phyloP scores from a whole-genome alignment of 495 filamentous ascomycete genomes.

The Neurospora sp. region DNA sequence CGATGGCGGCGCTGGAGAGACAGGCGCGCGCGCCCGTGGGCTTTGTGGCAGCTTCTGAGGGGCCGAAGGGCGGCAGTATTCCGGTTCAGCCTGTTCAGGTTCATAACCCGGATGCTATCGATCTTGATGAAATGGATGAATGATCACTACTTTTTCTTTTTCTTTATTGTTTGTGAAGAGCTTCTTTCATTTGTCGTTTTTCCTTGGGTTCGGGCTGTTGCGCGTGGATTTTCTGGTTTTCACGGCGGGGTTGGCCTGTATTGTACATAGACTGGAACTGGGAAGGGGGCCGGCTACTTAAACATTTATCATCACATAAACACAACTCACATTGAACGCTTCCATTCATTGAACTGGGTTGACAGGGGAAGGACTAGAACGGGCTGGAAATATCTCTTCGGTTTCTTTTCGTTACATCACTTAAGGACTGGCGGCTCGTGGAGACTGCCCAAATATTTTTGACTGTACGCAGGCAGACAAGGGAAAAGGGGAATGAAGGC shows the following conservation, averaged over 20 bases:
- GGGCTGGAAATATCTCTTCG: not conserved
- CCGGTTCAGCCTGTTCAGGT: conserved; percentile 32
- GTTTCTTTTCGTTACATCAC: not conserved
- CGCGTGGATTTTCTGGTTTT: not conserved
- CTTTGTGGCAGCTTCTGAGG: conserved; percentile 80
- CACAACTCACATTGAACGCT: not conserved
- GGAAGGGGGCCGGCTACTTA: not conserved
- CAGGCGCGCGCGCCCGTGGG: conserved; percentile 81
- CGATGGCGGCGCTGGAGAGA: conserved; percentile 85
- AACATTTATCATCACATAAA: not conserved
- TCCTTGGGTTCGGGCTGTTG: not conserved
- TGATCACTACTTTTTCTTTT: conserved; percentile 10
- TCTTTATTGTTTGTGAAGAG: not conserved
- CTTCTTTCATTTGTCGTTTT: not conserved
- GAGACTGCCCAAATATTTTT: not conserved
- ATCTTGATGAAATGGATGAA: conserved; percentile 59
- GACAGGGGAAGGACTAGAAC: not conserved
- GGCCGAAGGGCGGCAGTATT: conserved; percentile 59
- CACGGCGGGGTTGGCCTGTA: not conserved
- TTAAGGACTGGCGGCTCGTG: not conserved
- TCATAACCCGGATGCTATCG: conserved; percentile 81
- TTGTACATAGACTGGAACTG: not conserved
- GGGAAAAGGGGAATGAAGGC: not conserved
- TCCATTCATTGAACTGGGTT: not conserved
- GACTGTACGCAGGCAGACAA: not conserved